Base-by-base conservation (phyloP, 345 rosid species). In the Gossypium raimondii region DNA sequence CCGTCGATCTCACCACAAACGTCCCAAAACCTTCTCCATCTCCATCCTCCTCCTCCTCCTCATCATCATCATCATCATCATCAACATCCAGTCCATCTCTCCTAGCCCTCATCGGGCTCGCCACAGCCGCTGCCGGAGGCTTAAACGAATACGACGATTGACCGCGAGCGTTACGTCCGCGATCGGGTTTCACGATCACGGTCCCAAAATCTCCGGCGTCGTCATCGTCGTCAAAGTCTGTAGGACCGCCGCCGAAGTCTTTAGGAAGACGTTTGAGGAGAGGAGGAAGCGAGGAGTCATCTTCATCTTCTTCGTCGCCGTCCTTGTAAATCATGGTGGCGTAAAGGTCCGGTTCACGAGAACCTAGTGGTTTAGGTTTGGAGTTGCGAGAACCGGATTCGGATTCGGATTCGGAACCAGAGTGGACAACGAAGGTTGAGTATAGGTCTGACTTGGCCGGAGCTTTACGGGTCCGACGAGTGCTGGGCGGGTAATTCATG, bases 221-320 rank as follows among this genome's bases (percentile, higher is more conserved):
- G 14, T 59, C 60, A 53, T 79, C 97, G 76, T 79, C 84, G 77
- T 89, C 97, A 77, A 82, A 89, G 78, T 86, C 90, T 24, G 81
- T 55, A 16, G 88, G 76, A 55, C 85, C 78, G 25, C 86, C 94
- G 1, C 99, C 99, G 73, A 95, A 95, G 81, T 95, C 99, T 66
- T 93, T 95, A 58, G 99, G 97, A 8, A 95, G 92, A 80, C 88
- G 93, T 74, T 89, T 90, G 81, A 95, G 92, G 11, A 95, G 97
- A 67, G 99, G 99, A 60, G 92, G 91, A 41, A 87, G 74, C 20
- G 90, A 81, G 38, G 93, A 91, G 67, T 91, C 89, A 14, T 94
- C 97, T 2, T 89, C 93, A 5, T 80, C 85, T 55, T 82, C 85
- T 65, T 80, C 84, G 44, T 78, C 77, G 59, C 78, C 84, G 41